Evolutionary conservation across 805 yeast species (phyloP).

Genomic region (Candida dajiaensis): DNA sequence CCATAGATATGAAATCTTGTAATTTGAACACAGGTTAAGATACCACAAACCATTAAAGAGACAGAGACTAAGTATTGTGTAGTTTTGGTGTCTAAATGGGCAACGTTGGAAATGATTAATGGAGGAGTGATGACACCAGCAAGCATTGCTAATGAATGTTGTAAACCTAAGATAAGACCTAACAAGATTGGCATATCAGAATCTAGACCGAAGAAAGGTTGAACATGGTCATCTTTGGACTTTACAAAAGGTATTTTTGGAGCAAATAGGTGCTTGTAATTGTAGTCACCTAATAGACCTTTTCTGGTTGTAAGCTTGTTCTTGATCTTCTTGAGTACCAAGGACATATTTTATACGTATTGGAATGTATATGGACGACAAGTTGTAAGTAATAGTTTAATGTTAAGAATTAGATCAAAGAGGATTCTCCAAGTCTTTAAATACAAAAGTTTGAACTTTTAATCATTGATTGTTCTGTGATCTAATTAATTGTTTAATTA

Average conservation of each 20-base stretch:
- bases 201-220: conserved; percentile 80
- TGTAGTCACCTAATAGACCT: conserved; percentile 84
- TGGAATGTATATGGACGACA: too few relatives aligned
- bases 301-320: conserved; percentile 59
- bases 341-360: background rate
- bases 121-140: conserved; percentile 91
- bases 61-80: conserved; percentile 68
- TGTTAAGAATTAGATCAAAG: background rate
- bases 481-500: background rate
- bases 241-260: conserved; percentile 70
- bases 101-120: conserved; percentile 57
- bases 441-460: too few relatives aligned
- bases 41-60: conserved; percentile 62
- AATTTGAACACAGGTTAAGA: conserved; percentile 69
- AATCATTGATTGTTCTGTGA: too few relatives aligned
- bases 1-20: conserved; percentile 71
- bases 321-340: background rate
- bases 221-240: conserved; percentile 37
- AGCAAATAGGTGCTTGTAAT: conserved; percentile 71
- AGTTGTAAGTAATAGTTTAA: too few relatives aligned
- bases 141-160: conserved; percentile 84
- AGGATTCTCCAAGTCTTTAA: too few relatives aligned
- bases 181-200: conserved; percentile 76
- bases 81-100: conserved; percentile 44
- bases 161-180: conserved; percentile 76